Evolutionary conservation across 352 stramenopile genomes (phyloP), one percentile per base, ranked within the genome.

Genomic region (Thraustochytrium striatum): DNA sequence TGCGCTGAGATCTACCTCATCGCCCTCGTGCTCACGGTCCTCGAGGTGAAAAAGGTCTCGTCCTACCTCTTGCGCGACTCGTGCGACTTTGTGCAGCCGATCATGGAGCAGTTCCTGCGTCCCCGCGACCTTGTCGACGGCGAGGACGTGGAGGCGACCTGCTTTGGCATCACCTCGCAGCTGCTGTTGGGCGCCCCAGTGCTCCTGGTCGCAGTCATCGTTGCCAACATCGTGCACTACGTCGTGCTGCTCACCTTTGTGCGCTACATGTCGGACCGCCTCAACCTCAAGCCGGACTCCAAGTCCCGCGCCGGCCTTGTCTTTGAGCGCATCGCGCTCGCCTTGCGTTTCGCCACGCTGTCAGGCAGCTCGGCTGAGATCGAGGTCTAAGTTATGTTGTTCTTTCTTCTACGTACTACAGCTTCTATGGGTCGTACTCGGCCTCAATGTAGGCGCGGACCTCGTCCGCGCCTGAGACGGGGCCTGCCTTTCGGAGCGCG

Each of bases 121-220:
- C 19, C 57, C 57, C 19, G 16, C 28, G 57, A n/a, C 36, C 57
- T 68, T 68, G 36, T 68, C 28, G 57, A 68, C 16, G 57, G n/a
- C 16, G 19, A 52, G 19, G 57, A 68, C 30, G 57, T 57, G n/a
- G 19, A 30, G n/a, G 57, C 57, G 16, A 59, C 19, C 28, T 68
- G 57, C 36, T 59, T 68, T 57, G 33, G 19, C 16, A 19, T 68
- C 16, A 16, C 16, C 16, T 19, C 19, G 16, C 16, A 19, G 57
- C 16, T 68, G 13, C 47, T 21, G 47, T 25, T 25, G 25, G 47
- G 47, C 16, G 16, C 25, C 16, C 25, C 16, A 16, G 47, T 55
- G 16, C 47, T 55, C 16, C 25, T 55, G 16, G 25, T 25, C 25
- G 47, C 47, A 16, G 47, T 55, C 25, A 21, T 55, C 16, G 47